A percentile compares a stretch with the other conserved stretches of the same genome.
Conservation (phyloP, 164 flowering plant genomes). For the Euptelea pleiosperma region DNA sequence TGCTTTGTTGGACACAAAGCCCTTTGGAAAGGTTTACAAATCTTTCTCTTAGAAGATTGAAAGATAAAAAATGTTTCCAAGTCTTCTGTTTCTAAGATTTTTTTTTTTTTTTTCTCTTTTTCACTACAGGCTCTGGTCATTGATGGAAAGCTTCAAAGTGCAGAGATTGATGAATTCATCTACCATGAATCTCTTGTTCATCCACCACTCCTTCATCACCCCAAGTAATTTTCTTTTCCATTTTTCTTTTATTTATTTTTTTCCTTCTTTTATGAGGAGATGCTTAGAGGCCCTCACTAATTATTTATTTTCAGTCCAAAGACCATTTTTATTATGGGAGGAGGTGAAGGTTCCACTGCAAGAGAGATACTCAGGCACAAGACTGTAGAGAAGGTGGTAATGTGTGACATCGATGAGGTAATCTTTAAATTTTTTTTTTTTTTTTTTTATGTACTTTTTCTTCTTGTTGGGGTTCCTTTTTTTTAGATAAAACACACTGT, state of each 20-base stretch:
- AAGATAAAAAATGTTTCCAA: background rate
- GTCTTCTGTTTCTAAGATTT: background rate
- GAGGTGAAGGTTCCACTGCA: conserved; percentile 94
- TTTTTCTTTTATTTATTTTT: background rate
- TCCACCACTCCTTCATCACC: conserved; percentile 80
- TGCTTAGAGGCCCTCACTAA: background rate
- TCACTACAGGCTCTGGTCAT: conserved; percentile 60
- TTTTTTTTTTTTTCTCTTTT: background rate
- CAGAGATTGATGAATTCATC: conserved; percentile 88
- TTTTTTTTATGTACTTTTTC: background rate
- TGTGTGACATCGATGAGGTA: conserved; percentile 97
- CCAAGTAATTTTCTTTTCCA: conserved; percentile 36
- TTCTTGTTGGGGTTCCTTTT: no score
- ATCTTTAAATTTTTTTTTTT: background rate
- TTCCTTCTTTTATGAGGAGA: background rate
- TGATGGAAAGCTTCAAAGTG: conserved; percentile 98
- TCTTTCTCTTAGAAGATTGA: background rate
- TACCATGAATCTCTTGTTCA: conserved; percentile 95
- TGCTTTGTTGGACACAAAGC: conserved; percentile 83
- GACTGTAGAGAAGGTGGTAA: conserved; percentile 60
- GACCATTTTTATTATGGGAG: conserved; percentile 81
- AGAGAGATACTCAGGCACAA: conserved; percentile 77
- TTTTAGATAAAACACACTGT: background rate
- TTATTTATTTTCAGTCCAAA: conserved; percentile 44
- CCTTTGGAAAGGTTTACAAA: conserved; percentile 76